Evolutionary conservation across 2,329 filamentous ascomycete genomes (phyloP), one percentile per base, ranked within the genome.

Genomic region (Hirsutella minnesotensis): DNA sequence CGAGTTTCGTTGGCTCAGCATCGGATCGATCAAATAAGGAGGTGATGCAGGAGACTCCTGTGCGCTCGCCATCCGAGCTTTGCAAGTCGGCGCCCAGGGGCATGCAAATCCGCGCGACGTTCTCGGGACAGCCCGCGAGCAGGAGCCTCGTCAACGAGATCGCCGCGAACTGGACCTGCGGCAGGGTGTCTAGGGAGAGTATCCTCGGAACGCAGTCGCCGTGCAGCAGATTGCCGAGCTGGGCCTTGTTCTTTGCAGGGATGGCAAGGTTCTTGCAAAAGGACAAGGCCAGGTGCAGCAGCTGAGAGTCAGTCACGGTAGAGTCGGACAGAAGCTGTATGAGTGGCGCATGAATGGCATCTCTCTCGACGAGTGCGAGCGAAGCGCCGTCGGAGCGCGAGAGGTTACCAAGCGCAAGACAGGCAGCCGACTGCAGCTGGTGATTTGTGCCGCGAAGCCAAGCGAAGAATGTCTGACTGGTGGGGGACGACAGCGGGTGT

Each of bases 191-290:
- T 21, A 75, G 57, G 9, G 60, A 55, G 68, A 75, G 77, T 40
- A 81, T 62, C 2, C 68, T 66, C 0, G 77, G 75, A 2, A 81
- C 62, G 27, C 69, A 59, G 3, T 50, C 44, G 0, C 61, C 51
- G 5, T 66, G 61, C 3, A 80, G 60, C 2, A 80, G 58, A 5
- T 59, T 57, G 15, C 70, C 70, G 2, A 82, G 62, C 0, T 59
- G 39, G 3, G 64, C 47, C 54, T 79, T 81, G 58, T 81, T 81
- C 21, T 57, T 54, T 0, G 59, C 44, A 0, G 77, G 74, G 40
- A 82, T 75, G 21, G 77, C 73, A 9, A 82, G 69, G 54, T 82
- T 82, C 57, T 79, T 81, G 46, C 81, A 68, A 51, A 80, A 79
- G 8, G 75, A 72, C 16, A 82, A 63, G 2, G 66, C 62, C 1